Conservation (phyloP, 495 filamentous ascomycete species). For the Aspergillus heteromorphus region DNA sequence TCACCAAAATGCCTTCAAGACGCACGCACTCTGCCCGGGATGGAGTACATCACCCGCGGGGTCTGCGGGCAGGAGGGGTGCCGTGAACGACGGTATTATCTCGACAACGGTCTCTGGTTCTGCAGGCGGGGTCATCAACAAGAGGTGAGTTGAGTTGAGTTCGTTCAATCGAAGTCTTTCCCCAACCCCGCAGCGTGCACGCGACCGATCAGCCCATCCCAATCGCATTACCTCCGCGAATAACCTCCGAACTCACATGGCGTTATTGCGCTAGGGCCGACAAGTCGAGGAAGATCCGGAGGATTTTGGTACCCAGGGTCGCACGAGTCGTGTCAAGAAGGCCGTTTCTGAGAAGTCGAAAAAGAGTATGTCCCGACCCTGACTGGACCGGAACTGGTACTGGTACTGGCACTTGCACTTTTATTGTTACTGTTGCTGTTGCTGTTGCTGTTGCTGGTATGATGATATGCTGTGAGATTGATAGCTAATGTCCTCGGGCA, state of each 20-base stretch:
- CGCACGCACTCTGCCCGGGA: constrained; percentile 29
- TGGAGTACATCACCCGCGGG: constrained; percentile 54
- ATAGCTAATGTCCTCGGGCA: constrained; percentile 22
- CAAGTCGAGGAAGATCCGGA: constrained; percentile 71
- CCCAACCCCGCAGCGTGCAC: not conserved
- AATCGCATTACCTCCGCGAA: too few species aligned
- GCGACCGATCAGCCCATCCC: not conserved
- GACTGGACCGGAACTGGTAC: too few species aligned
- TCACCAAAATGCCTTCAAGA: constrained; percentile 17
- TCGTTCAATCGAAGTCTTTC: not conserved
- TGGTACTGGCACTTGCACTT: too few species aligned
- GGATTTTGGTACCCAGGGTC: constrained; percentile 62
- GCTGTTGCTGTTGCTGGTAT: too few species aligned
- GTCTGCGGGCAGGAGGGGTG: constrained; percentile 61
- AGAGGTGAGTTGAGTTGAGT: constrained; percentile 33
- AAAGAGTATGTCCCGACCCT: constrained; percentile 49
- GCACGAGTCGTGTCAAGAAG: constrained; percentile 50
- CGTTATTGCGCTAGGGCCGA: too few species aligned
- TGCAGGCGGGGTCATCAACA: constrained; percentile 64
- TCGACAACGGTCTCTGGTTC: constrained; percentile 61
- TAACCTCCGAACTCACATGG: constrained; percentile 1
- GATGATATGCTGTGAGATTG: too few species aligned
- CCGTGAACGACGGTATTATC: constrained; percentile 53
- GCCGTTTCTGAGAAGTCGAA: constrained; percentile 45
- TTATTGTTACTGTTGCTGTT: too few species aligned